A percentile compares a stretch with the other conserved stretches of the same genome.
phyloP scores from a whole-genome alignment of 2,329 filamentous ascomycete species.

The Knufia fluminis region DNA sequence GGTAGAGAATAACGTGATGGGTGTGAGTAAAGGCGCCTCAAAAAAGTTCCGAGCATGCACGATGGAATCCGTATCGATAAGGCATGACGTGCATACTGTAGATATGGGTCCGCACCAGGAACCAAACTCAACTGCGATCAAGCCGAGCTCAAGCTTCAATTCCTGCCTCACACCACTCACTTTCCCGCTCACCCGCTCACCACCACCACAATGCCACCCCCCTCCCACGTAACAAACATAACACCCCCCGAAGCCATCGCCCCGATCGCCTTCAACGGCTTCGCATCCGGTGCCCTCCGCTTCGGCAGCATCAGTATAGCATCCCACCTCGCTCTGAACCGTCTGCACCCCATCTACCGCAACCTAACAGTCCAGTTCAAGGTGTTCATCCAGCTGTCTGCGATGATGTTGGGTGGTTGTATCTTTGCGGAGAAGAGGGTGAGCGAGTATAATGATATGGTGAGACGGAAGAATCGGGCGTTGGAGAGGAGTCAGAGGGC shows the following conservation, averaged over 20 bases:
- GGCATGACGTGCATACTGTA: conserved; percentile 1
- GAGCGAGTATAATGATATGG: conserved; percentile 36
- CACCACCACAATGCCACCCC: conserved; percentile 31
- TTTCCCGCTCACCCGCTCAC: too few species aligned
- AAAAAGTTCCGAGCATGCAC: conserved; percentile 2
- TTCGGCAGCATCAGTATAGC: conserved; percentile 39
- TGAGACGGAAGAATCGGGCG: conserved; percentile 33
- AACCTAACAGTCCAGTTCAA: conserved; percentile 42
- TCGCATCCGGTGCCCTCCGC: conserved; percentile 35
- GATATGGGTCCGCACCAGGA: too few species aligned
- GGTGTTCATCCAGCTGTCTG: conserved; percentile 39
- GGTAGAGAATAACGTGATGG: too few species aligned
- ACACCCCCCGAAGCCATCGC: conserved; percentile 35
- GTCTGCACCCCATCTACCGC: conserved; percentile 36
- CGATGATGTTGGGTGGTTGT: conserved; percentile 40
- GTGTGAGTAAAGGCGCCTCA: neutral
- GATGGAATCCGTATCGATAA: neutral
- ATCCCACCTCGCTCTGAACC: conserved; percentile 36
- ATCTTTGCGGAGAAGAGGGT: conserved; percentile 41
- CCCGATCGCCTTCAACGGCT: conserved; percentile 33
- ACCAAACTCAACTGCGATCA: too few species aligned
- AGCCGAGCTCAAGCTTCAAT: neutral
- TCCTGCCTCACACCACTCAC: neutral
- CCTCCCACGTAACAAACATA: conserved; percentile 30
- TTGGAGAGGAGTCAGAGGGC: conserved; percentile 18